phyloP scores from a whole-genome alignment of 108 stramenopile species.

The Cyclotella kingstonii region DNA sequence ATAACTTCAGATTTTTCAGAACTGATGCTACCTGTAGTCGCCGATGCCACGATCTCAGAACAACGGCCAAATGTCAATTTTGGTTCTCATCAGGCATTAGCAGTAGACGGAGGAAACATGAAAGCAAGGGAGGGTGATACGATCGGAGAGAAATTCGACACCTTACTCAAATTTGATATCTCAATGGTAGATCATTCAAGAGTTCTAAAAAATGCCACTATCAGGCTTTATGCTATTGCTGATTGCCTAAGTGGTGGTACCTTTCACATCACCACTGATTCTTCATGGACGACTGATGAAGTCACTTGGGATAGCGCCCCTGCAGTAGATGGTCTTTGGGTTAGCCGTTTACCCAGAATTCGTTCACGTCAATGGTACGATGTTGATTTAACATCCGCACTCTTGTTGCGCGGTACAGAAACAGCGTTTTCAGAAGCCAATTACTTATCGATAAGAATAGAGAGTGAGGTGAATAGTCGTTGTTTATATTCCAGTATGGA shows the following conservation, averaged over 20 bases:
- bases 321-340: slow-evolving; percentile 1
- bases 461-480: slow-evolving; percentile 14
- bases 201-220: not conserved
- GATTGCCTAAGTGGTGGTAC: slow-evolving; percentile 15
- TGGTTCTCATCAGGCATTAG: slow-evolving; percentile 17
- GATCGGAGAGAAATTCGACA: slow-evolving; percentile 12
- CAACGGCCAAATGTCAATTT: slow-evolving; percentile 18
- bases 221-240: slow-evolving; percentile 5
- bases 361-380: not conserved
- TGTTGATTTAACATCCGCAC: slow-evolving; percentile 13
- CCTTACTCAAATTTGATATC: slow-evolving; percentile 21
- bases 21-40: slow-evolving; percentile 7
- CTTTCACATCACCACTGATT: slow-evolving; percentile 4
- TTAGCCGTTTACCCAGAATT: not conserved
- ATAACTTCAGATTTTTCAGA: not conserved
- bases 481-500: slow-evolving; percentile 34
- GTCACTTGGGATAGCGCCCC: slow-evolving; percentile 22
- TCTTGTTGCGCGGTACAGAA: not conserved
- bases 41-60: slow-evolving; percentile 23
- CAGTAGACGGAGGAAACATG: slow-evolving; percentile 15
- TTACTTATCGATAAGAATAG: slow-evolving; percentile 16
- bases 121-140: not conserved
- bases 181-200: not conserved
- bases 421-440: not conserved
- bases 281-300: not conserved